Percentiles rank a stretch among this genome's conserved stretches.
Evolutionary conservation across 1,284 basidiomycete species (phyloP).

Genomic region (Ganoderma sinense): DNA sequence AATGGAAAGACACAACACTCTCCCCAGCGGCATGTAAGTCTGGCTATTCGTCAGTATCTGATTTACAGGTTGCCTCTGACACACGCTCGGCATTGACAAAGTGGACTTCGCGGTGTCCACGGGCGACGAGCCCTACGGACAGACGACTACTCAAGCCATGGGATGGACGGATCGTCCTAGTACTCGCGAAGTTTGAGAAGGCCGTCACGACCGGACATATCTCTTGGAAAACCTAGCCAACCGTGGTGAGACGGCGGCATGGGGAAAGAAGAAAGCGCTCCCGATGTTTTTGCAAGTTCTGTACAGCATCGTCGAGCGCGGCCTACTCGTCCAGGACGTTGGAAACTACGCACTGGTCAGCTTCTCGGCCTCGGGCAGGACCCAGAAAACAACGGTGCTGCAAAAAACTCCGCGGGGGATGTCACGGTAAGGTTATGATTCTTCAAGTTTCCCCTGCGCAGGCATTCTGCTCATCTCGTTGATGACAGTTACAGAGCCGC

Average conservation of each 20-base stretch:
- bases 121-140: conserved; percentile 89
- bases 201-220: conserved; percentile 80
- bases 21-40: conserved; percentile 69
- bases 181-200: conserved; percentile 85
- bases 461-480: no score
- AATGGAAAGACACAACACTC: conserved; percentile 72
- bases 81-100: conserved; percentile 81
- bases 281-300: conserved; percentile 78
- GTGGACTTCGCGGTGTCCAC: conserved; percentile 92
- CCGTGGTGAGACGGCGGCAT: conserved; percentile 85
- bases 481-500: no score
- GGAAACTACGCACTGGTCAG: no score
- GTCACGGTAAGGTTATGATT: no score
- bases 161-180: conserved; percentile 88
- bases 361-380: no score
- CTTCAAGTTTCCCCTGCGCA: no score
- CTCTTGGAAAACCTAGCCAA: conserved; percentile 94
- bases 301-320: conserved; percentile 82
- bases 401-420: no score
- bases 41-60: conserved; percentile 79
- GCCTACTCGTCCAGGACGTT: conserved; percentile 87
- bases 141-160: conserved; percentile 88
- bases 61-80: conserved; percentile 75
- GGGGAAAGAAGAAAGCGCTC: conserved; percentile 62
- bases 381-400: no score